These are phyloP conservation scores for Odontarrhena argentea DNA, from an alignment of 345 rosid species.

Conservation along the genomic window DNA sequence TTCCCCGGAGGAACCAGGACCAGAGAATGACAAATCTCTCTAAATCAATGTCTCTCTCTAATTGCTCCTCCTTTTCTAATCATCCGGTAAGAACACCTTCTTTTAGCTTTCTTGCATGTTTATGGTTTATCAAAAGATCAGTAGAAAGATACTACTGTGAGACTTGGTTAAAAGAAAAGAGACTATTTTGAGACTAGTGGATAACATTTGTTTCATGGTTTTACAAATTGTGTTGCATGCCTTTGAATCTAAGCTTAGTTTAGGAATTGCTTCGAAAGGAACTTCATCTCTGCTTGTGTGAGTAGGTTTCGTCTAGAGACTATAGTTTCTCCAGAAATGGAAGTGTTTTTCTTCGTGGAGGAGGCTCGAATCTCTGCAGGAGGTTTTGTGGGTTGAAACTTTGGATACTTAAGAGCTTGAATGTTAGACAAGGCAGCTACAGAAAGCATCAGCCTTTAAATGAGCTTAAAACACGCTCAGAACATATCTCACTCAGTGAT, in stretches of 20 bases:
- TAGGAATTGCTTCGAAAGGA: slow-evolving; percentile 4
- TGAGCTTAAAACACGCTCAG: slow-evolving; percentile 46
- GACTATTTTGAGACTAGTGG: neutral
- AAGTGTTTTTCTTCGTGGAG: slow-evolving; percentile 43
- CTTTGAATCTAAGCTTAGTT: slow-evolving; percentile 7
- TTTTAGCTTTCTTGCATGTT: slow-evolving; percentile 14
- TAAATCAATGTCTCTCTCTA: slow-evolving; percentile 24
- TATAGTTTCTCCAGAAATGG: slow-evolving; percentile 37
- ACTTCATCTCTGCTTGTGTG: slow-evolving; percentile 28
- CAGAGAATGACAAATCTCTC: neutral
- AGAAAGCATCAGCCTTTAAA: slow-evolving; percentile 37
- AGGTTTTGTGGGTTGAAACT: slow-evolving; percentile 54
- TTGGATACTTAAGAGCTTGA: slow-evolving; percentile 47
- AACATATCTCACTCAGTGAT: slow-evolving; percentile 37
- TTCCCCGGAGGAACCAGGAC: slow-evolving; percentile 1
- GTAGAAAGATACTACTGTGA: neutral
- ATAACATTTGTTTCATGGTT: neutral
- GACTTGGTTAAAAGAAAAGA: too few species aligned
- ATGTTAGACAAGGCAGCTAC: slow-evolving; percentile 34
- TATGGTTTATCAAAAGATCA: neutral
- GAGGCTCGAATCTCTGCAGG: slow-evolving; percentile 44
- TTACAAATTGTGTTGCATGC: neutral
- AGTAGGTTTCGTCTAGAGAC: slow-evolving; percentile 42
- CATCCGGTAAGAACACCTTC: slow-evolving; percentile 20
- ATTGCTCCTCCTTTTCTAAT: slow-evolving; percentile 25